Base-by-base conservation (phyloP, 495 filamentous ascomycete genomes). In the Penicillium mononematosum region DNA sequence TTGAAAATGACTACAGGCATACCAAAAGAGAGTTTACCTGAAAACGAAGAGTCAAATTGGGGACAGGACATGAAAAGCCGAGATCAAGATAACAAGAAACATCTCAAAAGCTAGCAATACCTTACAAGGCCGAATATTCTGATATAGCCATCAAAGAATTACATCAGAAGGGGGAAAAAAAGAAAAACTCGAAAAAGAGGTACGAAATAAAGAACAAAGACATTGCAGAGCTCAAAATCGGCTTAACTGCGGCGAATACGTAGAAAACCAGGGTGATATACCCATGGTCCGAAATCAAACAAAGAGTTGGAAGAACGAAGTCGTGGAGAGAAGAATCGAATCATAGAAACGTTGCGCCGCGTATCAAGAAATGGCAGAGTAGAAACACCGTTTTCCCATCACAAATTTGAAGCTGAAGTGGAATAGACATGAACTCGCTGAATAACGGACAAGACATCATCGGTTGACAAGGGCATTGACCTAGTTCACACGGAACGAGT, bases 401-500 rank as follows among this genome's bases (percentile, higher is more conserved):
- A 44, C 16, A 16, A 50, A 50, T 16, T 39, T 9, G 19, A 36
- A 19, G 24, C 4, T 44, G 44, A 43, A 24, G 16, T 16, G 16
- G 62, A 56, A 60, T 65, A 71, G 24, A 58, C 39, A 45, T 20
- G 53, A 58, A 67, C 61, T 71, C 74, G 72, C 74, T 76, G 19
- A 70, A 76, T 59, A 73, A 74, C 68, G 60, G 63, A 66, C 59
- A 70, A 69, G 65, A 66, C 45, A 70, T 38, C 31, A 38, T 59
- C 53, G 53, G 51, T 25, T 34, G 57, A 54, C 31, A 39, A 61
- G 57, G 62, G 56, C 59, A 60, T 58, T 45, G 46, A 38, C 54
- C 55, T 65, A 78, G 64, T 76, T 78, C 58, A 78, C 65, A 55
- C 76, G 75, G 75, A 78, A 78, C 4, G 75, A 64, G 59, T 78